These are phyloP conservation scores for Rhododendron henanense DNA, from an alignment of 148 eudicot species.

Conservation along the genomic window DNA sequence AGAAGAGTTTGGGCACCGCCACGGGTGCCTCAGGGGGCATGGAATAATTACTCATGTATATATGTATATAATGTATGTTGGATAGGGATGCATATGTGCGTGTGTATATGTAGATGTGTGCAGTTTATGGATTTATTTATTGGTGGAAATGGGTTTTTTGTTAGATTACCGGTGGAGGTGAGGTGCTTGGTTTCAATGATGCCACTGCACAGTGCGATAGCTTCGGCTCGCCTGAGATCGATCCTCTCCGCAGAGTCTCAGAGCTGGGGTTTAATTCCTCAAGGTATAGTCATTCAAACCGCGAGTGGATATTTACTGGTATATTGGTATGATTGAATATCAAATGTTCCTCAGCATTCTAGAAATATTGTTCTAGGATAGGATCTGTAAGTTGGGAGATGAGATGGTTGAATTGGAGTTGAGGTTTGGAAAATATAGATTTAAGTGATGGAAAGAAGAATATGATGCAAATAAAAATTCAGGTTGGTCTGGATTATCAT, in stretches of 20 bases:
- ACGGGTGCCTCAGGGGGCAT: too few relatives aligned
- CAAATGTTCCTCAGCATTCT: background rate
- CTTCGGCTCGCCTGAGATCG: conserved; percentile 40
- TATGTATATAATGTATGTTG: background rate
- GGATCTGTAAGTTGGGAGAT: background rate
- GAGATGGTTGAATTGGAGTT: background rate
- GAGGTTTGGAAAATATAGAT: background rate
- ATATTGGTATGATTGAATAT: background rate
- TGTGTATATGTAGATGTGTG: conserved; percentile 6
- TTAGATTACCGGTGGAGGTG: conserved; percentile 34
- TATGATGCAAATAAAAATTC: background rate
- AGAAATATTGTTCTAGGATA: background rate
- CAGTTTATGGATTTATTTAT: conserved; percentile 7
- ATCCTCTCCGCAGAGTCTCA: conserved; percentile 39
- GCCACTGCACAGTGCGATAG: conserved; percentile 42
- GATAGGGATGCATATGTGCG: background rate
- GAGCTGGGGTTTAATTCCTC: conserved; percentile 49
- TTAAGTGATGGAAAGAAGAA: background rate
- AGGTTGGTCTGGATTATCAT: background rate
- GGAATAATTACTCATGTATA: background rate
- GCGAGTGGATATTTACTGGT: background rate
- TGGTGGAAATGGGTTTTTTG: conserved; percentile 7
- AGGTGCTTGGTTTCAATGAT: conserved; percentile 37
- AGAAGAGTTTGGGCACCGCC: too few relatives aligned
- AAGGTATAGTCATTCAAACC: conserved; percentile 19